A percentile compares a stretch with the other conserved stretches of the same genome.
Evolutionary conservation across 805 yeast genomes (phyloP).

Genomic region (Myxozyma sirexii): DNA sequence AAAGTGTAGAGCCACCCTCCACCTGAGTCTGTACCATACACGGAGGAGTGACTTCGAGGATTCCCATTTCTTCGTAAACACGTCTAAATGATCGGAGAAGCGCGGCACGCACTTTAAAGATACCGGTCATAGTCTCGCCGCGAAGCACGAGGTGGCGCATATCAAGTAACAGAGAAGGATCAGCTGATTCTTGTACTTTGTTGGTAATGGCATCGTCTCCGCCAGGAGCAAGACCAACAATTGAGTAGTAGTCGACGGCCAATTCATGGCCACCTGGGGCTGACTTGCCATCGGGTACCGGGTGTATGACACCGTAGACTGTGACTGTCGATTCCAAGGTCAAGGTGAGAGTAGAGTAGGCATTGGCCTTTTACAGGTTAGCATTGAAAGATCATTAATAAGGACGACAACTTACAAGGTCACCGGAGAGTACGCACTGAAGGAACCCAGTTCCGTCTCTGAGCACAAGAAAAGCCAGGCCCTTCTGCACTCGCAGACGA

Average conservation of each 20-base stretch:
- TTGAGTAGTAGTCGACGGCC: slow-evolving; percentile 83
- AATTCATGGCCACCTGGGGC: slow-evolving; percentile 99
- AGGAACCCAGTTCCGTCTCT: slow-evolving; percentile 94
- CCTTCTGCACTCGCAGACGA: slow-evolving; percentile 90
- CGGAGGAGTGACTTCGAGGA: slow-evolving; percentile 96
- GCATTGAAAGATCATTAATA: not conserved
- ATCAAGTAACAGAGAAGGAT: slow-evolving; percentile 88
- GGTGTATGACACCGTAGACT: slow-evolving; percentile 76
- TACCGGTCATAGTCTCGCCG: slow-evolving; percentile 91
- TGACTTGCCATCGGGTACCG: slow-evolving; percentile 91
- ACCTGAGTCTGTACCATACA: slow-evolving; percentile 99
- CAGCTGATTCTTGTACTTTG: slow-evolving; percentile 81
- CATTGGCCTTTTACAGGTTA: slow-evolving; percentile 58
- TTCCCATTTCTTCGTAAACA: slow-evolving; percentile 70
- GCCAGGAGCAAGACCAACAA: slow-evolving; percentile 91
- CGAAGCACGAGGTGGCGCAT: slow-evolving; percentile 95
- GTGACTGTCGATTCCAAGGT: slow-evolving; percentile 86
- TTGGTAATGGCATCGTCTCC: slow-evolving; percentile 96
- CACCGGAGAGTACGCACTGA: slow-evolving; percentile 87
- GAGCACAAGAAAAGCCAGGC: slow-evolving; percentile 82
- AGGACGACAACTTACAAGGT: slow-evolving; percentile 48
- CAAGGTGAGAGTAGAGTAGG: slow-evolving; percentile 78
- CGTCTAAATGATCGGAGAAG: slow-evolving; percentile 73
- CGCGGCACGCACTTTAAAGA: slow-evolving; percentile 91
- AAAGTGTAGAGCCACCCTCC: slow-evolving; percentile 97